Conservation (phyloP, 129 eudicot genomes). For the Ambrosia trifida region DNA sequence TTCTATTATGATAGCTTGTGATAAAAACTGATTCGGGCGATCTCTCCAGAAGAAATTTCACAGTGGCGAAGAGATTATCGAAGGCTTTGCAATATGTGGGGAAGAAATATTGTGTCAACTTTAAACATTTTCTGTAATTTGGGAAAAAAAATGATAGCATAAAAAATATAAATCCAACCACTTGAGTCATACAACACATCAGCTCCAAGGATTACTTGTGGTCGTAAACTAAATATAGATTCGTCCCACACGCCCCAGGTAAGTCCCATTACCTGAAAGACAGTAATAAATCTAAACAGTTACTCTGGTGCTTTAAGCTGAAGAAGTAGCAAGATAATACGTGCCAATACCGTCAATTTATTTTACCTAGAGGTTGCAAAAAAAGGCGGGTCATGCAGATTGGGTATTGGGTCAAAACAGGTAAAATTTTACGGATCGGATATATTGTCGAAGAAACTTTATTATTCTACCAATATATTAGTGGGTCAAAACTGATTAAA, state of each 20-base stretch:
- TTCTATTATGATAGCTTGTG: constrained; percentile 89
- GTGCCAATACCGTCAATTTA: neutral
- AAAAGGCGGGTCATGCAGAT: neutral
- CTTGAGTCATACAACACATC: constrained; percentile 87
- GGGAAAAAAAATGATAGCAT: constrained; percentile 12
- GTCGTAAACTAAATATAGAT: constrained; percentile 55
- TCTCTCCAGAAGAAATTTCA: constrained; percentile 72
- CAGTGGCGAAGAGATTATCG: constrained; percentile 82
- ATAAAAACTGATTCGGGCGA: constrained; percentile 80
- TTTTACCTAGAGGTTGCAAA: neutral
- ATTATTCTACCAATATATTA: neutral
- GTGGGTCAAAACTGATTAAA: neutral
- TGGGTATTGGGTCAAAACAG: neutral
- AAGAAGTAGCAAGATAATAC: neutral
- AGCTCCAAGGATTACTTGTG: constrained; percentile 86
- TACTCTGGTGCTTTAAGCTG: constrained; percentile 16
- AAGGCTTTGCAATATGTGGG: constrained; percentile 52
- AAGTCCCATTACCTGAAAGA: constrained; percentile 74
- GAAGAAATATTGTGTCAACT: constrained; percentile 17
- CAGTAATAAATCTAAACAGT: constrained; percentile 10
- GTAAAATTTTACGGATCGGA: neutral
- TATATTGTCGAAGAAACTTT: neutral
- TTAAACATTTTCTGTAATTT: constrained; percentile 9
- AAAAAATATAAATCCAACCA: constrained; percentile 47
- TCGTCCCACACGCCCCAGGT: constrained; percentile 96